These are phyloP conservation scores for Beta vulgaris DNA, from an alignment of 148 eudicot species.

Conservation along the genomic window DNA sequence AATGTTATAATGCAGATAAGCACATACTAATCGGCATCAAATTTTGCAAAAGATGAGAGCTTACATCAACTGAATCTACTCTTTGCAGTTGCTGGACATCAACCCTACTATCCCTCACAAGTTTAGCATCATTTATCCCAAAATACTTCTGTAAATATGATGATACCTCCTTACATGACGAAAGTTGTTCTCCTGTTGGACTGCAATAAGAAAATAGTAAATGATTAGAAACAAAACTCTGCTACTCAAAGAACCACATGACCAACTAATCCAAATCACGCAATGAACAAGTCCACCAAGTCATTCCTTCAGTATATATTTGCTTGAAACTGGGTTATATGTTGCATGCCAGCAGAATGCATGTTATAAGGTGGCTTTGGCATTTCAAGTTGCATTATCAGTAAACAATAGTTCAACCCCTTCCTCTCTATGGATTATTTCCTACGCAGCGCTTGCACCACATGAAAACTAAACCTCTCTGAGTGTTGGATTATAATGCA, in stretches of 20 bases:
- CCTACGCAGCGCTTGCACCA: too few relatives aligned
- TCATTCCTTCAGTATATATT: neutral
- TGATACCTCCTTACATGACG: conserved; percentile 60
- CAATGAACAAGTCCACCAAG: neutral
- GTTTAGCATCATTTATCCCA: conserved; percentile 33
- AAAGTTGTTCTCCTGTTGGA: conserved; percentile 64
- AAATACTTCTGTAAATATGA: conserved; percentile 51
- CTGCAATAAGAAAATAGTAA: conserved; percentile 30
- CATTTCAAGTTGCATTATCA: neutral
- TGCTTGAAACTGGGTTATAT: neutral
- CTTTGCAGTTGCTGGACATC: conserved; percentile 32
- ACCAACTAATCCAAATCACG: neutral
- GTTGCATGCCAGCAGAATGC: neutral
- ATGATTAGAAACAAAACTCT: neutral
- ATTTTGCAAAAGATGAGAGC: conserved; percentile 14
- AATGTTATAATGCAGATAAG: conserved; percentile 11
- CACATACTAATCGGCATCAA: conserved; percentile 10
- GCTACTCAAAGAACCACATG: neutral
- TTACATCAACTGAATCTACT: conserved; percentile 35
- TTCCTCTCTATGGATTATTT: too few relatives aligned
- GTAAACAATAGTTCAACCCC: neutral
- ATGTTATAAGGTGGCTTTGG: neutral
- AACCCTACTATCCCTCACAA: conserved; percentile 35
- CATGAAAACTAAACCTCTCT: too few relatives aligned
- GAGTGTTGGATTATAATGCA: too few relatives aligned